Percentiles rank a stretch among this genome's conserved stretches.
These are phyloP conservation scores for Xylariaceae sp. DNA, from an alignment of 2,329 filamentous ascomycete genomes.

Conservation along the genomic window DNA sequence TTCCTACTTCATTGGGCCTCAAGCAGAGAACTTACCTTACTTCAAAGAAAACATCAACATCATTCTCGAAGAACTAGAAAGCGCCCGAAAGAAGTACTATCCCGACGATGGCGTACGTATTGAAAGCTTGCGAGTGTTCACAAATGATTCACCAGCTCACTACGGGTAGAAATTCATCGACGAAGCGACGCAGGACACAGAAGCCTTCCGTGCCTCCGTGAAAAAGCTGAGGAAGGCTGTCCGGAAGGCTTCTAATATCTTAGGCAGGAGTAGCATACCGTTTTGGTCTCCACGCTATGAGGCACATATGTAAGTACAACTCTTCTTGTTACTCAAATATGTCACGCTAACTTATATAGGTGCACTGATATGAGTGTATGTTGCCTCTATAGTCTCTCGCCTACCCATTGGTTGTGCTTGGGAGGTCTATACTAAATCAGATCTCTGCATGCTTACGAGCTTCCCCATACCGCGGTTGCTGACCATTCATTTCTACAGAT, in stretches of 20 bases:
- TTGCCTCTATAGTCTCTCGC: not conserved
- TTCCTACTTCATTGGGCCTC: constrained; percentile 51
- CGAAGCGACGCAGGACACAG: constrained; percentile 41
- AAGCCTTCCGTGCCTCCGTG: constrained; percentile 43
- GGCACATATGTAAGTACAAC: constrained; percentile 50
- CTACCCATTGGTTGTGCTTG: not conserved
- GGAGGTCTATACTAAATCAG: not conserved
- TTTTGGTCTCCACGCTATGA: constrained; percentile 55
- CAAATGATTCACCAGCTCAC: not conserved
- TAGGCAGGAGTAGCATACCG: constrained; percentile 51
- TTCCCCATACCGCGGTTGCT: not conserved
- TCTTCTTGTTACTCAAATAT: not conserved
- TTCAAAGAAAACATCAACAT: constrained; percentile 47
- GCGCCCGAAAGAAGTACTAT: constrained; percentile 44
- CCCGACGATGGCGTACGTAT: constrained; percentile 44
- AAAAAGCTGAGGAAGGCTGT: constrained; percentile 45
- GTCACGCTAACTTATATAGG: constrained; percentile 19
- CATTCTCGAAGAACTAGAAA: constrained; percentile 46
- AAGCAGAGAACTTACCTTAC: constrained; percentile 48
- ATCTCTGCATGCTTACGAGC: not conserved
- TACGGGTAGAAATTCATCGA: constrained; percentile 45
- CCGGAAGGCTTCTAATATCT: constrained; percentile 42
- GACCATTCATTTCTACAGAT: constrained; percentile 35
- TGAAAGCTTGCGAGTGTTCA: not conserved
- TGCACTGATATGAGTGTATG: constrained; percentile 45